Evolutionary conservation across 2,329 filamentous ascomycete genomes (phyloP), one percentile per base, ranked within the genome.

Genomic region (Aspergillus ibericus): DNA sequence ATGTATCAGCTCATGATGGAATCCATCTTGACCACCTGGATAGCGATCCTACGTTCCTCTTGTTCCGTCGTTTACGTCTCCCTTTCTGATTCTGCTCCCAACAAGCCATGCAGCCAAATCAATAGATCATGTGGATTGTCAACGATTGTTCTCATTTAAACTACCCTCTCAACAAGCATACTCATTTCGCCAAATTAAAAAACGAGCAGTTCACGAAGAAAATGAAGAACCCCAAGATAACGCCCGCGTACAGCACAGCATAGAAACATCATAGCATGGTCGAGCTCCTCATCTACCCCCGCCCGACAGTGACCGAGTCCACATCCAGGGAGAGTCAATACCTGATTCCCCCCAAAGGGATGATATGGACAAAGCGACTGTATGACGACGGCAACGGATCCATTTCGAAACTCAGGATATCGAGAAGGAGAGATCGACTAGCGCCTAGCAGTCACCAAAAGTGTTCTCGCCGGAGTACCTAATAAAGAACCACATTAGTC

Each of bases 391-490:
- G 36, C n/a, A 40, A 8, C 40, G 27, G 29, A 44, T 44, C 42
- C 44, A 40, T 22, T 53, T 44, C 16, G 22, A 44, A 22, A 20
- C 10, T 3, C 38, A 42, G 51, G 35, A 34, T 18, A 42, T 29
- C 22, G 20, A 16, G 44, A 32, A 44, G 38, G 16, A 32, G 36
- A 44, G 25, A 42, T 58, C 38, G 15, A 42, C 44, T 29, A 59
- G 54, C 47, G 57, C 49, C 63, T 63, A 67, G 52, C 59, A 63
- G 60, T 75, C 73, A 74, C 95, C 95, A 75, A 99, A 99, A 56
- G 95, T 99, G 85, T 98, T 99, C 87, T 98, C 95, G 80, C 95
- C 95, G 52, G 93, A 98, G 85, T 96, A 96, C 70, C 86, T 88
- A 56, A 59, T 38, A 48, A 27, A 42, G 12, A 12, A 16, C 4